These are phyloP conservation scores for Sicyos edulis DNA, from an alignment of 306 rosid species.

Conservation along the genomic window DNA sequence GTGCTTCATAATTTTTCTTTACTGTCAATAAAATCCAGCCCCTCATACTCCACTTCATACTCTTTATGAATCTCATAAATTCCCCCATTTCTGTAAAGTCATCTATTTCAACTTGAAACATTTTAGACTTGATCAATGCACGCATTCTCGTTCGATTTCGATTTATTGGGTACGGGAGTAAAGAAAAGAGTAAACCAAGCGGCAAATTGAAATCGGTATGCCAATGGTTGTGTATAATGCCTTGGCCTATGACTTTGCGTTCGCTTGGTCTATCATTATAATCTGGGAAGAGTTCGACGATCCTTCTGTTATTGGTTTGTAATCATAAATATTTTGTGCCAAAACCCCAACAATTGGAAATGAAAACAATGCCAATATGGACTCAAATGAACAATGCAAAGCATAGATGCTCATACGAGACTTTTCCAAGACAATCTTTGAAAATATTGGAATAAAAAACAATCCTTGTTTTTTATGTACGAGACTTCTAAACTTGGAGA, in stretches of 20 bases:
- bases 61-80: too few relatives aligned
- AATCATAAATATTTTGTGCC: constrained; percentile 71
- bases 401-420: constrained; percentile 90
- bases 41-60: too few relatives aligned
- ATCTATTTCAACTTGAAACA: neutral
- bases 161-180: constrained; percentile 51
- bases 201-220: constrained; percentile 69
- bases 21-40: too few relatives aligned
- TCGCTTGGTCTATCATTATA: constrained; percentile 53
- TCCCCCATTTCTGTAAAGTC: too few relatives aligned
- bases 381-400: constrained; percentile 84
- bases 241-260: constrained; percentile 58
- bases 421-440: constrained; percentile 73
- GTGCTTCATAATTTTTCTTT: too few relatives aligned
- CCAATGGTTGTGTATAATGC: constrained; percentile 75
- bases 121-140: neutral
- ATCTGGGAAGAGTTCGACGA: constrained; percentile 57
- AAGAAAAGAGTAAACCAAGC: constrained; percentile 74
- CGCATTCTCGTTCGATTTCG: constrained; percentile 31
- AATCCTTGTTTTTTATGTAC: too few relatives aligned
- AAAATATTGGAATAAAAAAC: constrained; percentile 54
- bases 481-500: too few relatives aligned
- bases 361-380: constrained; percentile 72
- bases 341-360: constrained; percentile 93
- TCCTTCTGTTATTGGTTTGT: constrained; percentile 37